Base-by-base conservation (phyloP, 331 rosid species). In the Arachis monticola region DNA sequence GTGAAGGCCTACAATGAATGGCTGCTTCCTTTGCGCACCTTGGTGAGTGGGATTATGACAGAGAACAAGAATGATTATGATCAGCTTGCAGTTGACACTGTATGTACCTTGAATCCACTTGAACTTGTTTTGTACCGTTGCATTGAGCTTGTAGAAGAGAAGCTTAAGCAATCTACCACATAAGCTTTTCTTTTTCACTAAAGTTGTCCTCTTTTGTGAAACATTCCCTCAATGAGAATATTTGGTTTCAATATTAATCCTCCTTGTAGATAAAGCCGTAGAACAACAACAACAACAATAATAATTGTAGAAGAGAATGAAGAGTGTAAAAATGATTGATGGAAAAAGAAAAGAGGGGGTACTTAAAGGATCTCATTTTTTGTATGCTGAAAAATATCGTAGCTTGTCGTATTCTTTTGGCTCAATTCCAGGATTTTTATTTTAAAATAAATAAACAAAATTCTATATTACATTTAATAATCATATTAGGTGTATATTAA, bases 121-220 rank as follows among this genome's bases (percentile, higher is more conserved):
- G 97, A 95, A 73, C 77, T 95, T 11, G 97, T 88, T 75, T 64
- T 92, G 72, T 92, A 90, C 77, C 92, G 91, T 4, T 90, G 98
- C 80, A 88, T 91, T 63, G 93, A 93, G 84, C 96, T 95, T 44
- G 85, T 87, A 14, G 97, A 95, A 85, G 92, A 88, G 73, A 82
- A 87, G 82, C 75, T 92, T 60, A 72, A 78, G 72, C 85, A 81
- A 78, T 64, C 81, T 60, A 44, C 79, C 2, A 53, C 30, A 0
- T 87, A 71, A 78, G 48, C 51, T 35, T 22, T 0, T 22, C 1
- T 22, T 22, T 22, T 22, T 22, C 27, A 22, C 27, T 22, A 22
- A 22, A 22, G 27, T 22, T 22, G 27, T 22, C 27, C 27, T 22
- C 27, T 22, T 22, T 22, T 22, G 27, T 48, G 30, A 64, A 74